Base-by-base conservation (phyloP, 306 rosid genomes). In the Castanea sativa region DNA sequence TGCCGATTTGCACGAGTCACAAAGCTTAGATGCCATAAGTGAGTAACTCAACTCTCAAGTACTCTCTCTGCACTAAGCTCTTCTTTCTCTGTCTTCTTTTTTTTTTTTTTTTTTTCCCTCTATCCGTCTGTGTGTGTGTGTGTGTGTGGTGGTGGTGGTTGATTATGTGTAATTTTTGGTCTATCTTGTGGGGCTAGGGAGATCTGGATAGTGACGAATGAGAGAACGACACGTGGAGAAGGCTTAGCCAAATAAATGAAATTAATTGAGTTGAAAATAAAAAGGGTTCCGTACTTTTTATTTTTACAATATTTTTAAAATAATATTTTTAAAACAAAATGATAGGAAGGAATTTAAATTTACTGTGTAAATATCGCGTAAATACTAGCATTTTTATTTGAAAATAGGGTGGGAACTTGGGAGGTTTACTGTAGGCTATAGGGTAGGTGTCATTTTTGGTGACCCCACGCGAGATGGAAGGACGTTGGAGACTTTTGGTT, bases 1-100 rank as follows among this genome's bases (percentile, higher is more conserved):
- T n/a, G 98, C 93, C 41, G 96, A 87, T 55, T 93, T 90, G 84
- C 98, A 95, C 0, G 92, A 93, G 69, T 95, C 99, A n/a, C 99
- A 95, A n/a, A 91, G 93, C 91, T 93, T 95, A 19, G 97, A 91
- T 2, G 98, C 88, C 99, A 95, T 94, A 41, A 8, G 45, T 41
- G 8, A 41, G 45, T 41, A 41, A 41, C 45, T 38, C 43, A 57
- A 16, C 33, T 21, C 6, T 23, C 6, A 19, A 55, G 4, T 53
- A 69, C 51, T 30, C 27, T 20, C 73, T 43, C 25, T 4, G 52
- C 18, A 35, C 16, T 43, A 27, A 19, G 45, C 4, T 19, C 58
- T 27, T 27, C 19, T 45, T n/a, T n/a, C 29, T 45, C 32, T 67
- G 23, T 23, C 23, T 23, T 23, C 1, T 69, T 55, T 51, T 52